Evolutionary conservation across 495 filamentous ascomycete species (phyloP).

Genomic region (Penicillium mononematosum): DNA sequence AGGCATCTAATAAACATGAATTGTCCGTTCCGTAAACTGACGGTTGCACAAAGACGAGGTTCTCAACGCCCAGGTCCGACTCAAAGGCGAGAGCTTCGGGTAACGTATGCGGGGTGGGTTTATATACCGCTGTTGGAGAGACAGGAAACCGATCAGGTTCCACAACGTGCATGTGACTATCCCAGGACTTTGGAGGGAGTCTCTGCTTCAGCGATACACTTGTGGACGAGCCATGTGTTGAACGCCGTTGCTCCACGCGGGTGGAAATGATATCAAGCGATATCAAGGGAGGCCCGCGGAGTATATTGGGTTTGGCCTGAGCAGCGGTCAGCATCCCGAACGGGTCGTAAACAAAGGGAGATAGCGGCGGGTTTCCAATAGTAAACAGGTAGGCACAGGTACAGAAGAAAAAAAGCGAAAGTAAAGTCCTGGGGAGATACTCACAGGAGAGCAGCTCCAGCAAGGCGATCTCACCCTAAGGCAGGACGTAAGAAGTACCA

Average conservation of each 20-base stretch:
- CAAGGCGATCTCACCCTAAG: constrained; percentile 13
- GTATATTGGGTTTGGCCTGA: constrained; percentile 18
- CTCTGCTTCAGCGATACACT: constrained; percentile 23
- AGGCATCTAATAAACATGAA: constrained; percentile 50
- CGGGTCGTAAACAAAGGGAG: not conserved
- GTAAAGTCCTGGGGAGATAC: constrained; percentile 14
- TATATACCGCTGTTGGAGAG: constrained; percentile 37
- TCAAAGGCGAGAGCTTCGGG: constrained; percentile 44
- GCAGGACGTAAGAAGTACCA: constrained; percentile 17
- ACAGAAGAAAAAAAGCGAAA: not conserved
- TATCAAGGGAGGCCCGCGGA: constrained; percentile 15
- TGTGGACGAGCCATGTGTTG: constrained; percentile 13
- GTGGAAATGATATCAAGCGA: constrained; percentile 16
- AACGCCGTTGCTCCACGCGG: constrained; percentile 12
- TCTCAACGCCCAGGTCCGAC: constrained; percentile 37
- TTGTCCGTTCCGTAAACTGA: constrained; percentile 54
- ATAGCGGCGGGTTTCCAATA: not conserved
- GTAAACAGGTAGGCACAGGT: not conserved
- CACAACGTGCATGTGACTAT: constrained; percentile 55
- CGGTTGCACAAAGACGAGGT: constrained; percentile 52
- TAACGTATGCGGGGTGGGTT: constrained; percentile 38
- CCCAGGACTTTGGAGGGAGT: constrained; percentile 45
- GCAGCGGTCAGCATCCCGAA: constrained; percentile 25
- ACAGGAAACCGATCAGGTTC: constrained; percentile 44
- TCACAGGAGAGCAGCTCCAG: constrained; percentile 20